Percentiles rank a stretch among this genome's conserved stretches.
phyloP scores from a whole-genome alignment of 1,284 basidiomycete species.

The Ganoderma boninense region DNA sequence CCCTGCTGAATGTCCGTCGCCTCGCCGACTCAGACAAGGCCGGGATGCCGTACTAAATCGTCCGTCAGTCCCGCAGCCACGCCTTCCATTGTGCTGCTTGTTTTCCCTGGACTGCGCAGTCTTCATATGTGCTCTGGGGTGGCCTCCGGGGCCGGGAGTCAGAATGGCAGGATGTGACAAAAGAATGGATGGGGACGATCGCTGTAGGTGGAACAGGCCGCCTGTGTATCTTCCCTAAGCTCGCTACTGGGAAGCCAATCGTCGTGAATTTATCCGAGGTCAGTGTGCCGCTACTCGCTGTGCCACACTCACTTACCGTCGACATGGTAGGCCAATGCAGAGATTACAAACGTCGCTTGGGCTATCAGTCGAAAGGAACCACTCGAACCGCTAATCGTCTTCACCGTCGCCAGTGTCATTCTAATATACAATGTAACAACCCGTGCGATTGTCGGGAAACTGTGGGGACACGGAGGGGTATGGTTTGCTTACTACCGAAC shows the following conservation, averaged over 20 bases:
- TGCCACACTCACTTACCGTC: not conserved
- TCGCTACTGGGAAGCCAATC: slow-evolving; percentile 25
- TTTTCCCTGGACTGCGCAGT: slow-evolving; percentile 66
- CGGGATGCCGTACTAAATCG: slow-evolving; percentile 9
- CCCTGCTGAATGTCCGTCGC: slow-evolving; percentile 42
- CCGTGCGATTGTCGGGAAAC: slow-evolving; percentile 50
- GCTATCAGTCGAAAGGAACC: slow-evolving; percentile 53
- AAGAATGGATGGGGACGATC: slow-evolving; percentile 56
- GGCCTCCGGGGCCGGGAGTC: slow-evolving; percentile 45
- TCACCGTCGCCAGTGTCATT: slow-evolving; percentile 58
- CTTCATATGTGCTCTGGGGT: slow-evolving; percentile 56
- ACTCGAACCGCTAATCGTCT: slow-evolving; percentile 63
- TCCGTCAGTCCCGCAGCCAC: slow-evolving; percentile 17
- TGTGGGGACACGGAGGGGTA: slow-evolving; percentile 78
- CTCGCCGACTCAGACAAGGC: not conserved
- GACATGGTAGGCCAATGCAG: slow-evolving; percentile 11
- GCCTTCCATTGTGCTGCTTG: slow-evolving; percentile 48
- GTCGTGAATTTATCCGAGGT: slow-evolving; percentile 26
- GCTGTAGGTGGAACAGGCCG: slow-evolving; percentile 54
- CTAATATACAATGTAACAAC: slow-evolving; percentile 58
- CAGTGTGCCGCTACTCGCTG: not conserved
- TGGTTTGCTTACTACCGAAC: slow-evolving; percentile 34
- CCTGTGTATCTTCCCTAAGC: slow-evolving; percentile 49
- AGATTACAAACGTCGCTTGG: slow-evolving; percentile 55
- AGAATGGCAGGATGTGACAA: slow-evolving; percentile 56